These are phyloP conservation scores for Xylaria scruposa DNA, from an alignment of 495 filamentous ascomycete genomes.

Conservation along the genomic window DNA sequence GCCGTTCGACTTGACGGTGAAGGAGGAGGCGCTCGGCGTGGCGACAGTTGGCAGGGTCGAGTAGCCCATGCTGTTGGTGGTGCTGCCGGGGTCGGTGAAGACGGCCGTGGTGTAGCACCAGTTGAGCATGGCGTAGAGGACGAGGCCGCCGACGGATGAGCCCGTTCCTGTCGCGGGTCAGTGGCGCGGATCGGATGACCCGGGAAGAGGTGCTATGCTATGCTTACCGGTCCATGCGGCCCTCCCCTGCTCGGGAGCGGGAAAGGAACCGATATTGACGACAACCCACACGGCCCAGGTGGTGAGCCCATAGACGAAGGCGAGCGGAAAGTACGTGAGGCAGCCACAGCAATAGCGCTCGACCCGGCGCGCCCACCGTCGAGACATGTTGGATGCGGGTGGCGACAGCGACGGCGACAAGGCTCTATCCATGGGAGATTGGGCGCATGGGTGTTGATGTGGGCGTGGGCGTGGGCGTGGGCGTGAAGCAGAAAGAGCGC, in stretches of 20 bases:
- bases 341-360: conserved; percentile 85
- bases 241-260: conserved; percentile 55
- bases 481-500: conserved; percentile 21
- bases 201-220: not conserved
- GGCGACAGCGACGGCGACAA: conserved; percentile 37
- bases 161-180: conserved; percentile 44
- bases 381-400: conserved; percentile 45
- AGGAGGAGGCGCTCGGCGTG: conserved; percentile 66
- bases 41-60: conserved; percentile 56
- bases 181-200: conserved; percentile 5
- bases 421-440: conserved; percentile 35
- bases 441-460: not conserved
- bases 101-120: conserved; percentile 90
- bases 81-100: conserved; percentile 84
- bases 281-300: conserved; percentile 92
- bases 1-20: conserved; percentile 90
- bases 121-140: conserved; percentile 81
- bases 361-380: conserved; percentile 72
- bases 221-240: conserved; percentile 69
- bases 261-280: conserved; percentile 67
- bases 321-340: conserved; percentile 84
- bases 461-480: not conserved
- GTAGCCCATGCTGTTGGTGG: conserved; percentile 58
- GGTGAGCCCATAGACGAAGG: conserved; percentile 86
- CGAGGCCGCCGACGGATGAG: conserved; percentile 64